Percentiles rank a stretch among this genome's conserved stretches.
These are phyloP conservation scores for Aureobasidium pullulans DNA, from an alignment of 2,329 filamentous ascomycete species.

Conservation along the genomic window DNA sequence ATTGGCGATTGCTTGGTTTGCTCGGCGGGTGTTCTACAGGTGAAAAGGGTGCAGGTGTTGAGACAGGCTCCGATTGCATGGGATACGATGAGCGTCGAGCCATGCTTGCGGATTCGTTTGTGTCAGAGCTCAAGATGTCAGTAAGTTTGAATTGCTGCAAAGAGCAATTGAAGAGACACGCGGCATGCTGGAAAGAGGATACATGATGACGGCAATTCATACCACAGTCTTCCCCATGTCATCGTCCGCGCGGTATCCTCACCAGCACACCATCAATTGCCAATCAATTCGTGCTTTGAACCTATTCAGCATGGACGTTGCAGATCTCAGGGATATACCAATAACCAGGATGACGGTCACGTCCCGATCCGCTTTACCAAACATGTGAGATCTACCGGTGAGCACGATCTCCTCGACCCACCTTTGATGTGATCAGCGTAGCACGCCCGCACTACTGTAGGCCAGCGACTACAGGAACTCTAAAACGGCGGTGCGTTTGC, in stretches of 20 bases:
- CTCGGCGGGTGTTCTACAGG: neutral
- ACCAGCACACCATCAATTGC: neutral
- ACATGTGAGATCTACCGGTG: neutral
- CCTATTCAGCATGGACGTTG: neutral
- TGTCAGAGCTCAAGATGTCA: neutral
- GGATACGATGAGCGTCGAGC: slow-evolving; percentile 13
- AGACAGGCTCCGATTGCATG: slow-evolving; percentile 15
- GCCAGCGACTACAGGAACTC: neutral
- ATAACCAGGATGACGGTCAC: neutral
- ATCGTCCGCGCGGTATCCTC: neutral
- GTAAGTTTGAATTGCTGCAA: neutral
- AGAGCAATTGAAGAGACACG: neutral
- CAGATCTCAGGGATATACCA: neutral
- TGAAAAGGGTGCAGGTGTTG: slow-evolving; percentile 1
- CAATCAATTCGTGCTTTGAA: neutral
- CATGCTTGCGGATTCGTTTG: neutral
- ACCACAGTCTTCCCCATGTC: neutral
- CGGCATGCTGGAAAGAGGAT: neutral
- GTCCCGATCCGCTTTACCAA: slow-evolving; percentile 13
- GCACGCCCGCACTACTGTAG: neutral
- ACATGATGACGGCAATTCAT: neutral
- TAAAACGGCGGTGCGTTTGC: neutral
- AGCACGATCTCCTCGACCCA: slow-evolving; percentile 3
- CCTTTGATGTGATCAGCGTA: neutral
- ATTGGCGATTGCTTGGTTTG: neutral